Conservation (phyloP, 371 early-diverging fungal species). For the Blyttiomyces sp. region DNA sequence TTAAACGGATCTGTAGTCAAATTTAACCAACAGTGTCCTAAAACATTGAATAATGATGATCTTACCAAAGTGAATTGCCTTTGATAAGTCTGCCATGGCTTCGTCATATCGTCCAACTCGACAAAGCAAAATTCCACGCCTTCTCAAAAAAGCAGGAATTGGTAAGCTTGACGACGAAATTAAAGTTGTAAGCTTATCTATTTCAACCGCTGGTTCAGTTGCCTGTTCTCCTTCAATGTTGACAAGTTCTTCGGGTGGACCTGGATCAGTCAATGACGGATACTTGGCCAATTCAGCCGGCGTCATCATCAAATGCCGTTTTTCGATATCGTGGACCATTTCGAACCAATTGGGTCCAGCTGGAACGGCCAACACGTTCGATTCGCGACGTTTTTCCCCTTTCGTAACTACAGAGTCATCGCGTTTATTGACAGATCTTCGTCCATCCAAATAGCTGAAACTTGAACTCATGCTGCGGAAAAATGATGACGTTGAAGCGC, state of each 20-base stretch:
- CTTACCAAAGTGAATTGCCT: constrained; percentile 42
- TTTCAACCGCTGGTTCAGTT: constrained; percentile 26
- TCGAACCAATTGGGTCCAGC: constrained; percentile 28
- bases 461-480: not conserved
- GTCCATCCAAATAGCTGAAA: not conserved
- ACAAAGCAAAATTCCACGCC: constrained; percentile 35
- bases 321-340: constrained; percentile 27
- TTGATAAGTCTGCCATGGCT: constrained; percentile 39
- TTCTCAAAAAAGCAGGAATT: constrained; percentile 37
- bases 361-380: not conserved
- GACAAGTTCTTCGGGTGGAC: constrained; percentile 24
- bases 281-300: constrained; percentile 30
- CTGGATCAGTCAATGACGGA: constrained; percentile 39
- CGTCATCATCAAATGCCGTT: constrained; percentile 24
- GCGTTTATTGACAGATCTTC: not conserved
- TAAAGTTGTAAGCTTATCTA: constrained; percentile 29
- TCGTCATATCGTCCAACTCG: constrained; percentile 28
- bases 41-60: not conserved
- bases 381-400: not conserved
- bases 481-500: constrained; percentile 3
- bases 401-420: not conserved
- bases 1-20: constrained; percentile 47
- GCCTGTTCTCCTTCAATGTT: constrained; percentile 13
- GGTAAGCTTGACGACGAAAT: constrained; percentile 32
- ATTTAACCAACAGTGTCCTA: not conserved